Evolutionary conservation across 441 rosid genomes (phyloP).

Genomic region (Erodium texanum): DNA sequence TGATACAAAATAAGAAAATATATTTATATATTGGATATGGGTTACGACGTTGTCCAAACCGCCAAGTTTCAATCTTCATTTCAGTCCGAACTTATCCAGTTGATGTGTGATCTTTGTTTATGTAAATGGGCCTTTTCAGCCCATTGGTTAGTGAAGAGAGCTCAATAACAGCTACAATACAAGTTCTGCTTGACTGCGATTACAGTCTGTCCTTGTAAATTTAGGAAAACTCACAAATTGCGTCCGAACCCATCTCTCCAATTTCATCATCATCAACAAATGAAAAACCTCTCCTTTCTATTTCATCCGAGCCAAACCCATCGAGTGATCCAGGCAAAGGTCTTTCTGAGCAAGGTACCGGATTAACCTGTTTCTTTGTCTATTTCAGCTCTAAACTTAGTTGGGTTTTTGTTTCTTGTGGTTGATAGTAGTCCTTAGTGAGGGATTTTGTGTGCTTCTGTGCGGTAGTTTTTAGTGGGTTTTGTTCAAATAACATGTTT

Average conservation of each 20-base stretch:
- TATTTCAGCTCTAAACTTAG: not conserved
- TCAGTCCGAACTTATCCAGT: no score
- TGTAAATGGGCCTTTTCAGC: not conserved
- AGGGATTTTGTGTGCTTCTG: not conserved
- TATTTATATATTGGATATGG: no score
- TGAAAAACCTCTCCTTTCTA: slow-evolving; percentile 27
- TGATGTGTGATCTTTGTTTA: no score
- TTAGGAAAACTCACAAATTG: slow-evolving; percentile 39
- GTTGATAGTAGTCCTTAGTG: slow-evolving; percentile 29
- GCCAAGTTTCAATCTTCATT: no score
- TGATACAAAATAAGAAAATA: no score
- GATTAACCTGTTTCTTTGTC: not conserved
- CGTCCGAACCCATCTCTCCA: slow-evolving; percentile 51
- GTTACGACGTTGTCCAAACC: no score
- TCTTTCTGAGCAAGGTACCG: slow-evolving; percentile 38
- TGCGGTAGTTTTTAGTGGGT: not conserved
- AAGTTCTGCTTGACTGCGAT: not conserved
- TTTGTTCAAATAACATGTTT: not conserved
- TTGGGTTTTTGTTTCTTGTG: not conserved
- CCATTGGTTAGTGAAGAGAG: not conserved
- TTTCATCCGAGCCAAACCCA: slow-evolving; percentile 24
- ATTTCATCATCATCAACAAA: slow-evolving; percentile 23
- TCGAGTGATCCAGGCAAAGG: slow-evolving; percentile 13
- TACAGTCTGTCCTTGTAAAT: slow-evolving; percentile 37
- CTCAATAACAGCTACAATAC: not conserved